Conservation (phyloP, 2,329 filamentous ascomycete genomes). For the Scolecobasidium constrictum region DNA sequence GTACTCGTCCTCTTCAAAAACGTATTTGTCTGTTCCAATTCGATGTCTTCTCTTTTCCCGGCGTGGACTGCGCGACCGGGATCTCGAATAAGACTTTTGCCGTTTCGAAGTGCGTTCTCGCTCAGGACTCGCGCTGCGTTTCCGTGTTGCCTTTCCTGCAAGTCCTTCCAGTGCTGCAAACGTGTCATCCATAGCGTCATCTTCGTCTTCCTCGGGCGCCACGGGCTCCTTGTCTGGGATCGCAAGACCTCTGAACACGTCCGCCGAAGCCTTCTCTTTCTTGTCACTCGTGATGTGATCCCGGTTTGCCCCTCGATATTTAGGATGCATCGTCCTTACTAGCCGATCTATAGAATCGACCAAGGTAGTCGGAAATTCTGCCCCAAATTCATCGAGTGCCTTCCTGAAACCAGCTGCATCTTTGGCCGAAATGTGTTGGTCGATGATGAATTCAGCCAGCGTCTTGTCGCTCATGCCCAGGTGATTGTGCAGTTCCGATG, state of each 20-base stretch:
- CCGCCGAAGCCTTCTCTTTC: slow-evolving; percentile 55
- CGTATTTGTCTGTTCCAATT: slow-evolving; percentile 31
- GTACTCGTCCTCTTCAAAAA: slow-evolving; percentile 52
- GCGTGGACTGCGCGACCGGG: slow-evolving; percentile 27
- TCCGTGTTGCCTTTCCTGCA: slow-evolving; percentile 50
- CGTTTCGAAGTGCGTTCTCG: slow-evolving; percentile 31
- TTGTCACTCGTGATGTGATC: slow-evolving; percentile 29
- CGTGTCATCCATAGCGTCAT: slow-evolving; percentile 78
- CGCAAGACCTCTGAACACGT: slow-evolving; percentile 82
- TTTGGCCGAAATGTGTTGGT: slow-evolving; percentile 68
- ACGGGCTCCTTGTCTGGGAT: slow-evolving; percentile 61
- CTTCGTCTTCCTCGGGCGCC: slow-evolving; percentile 38
- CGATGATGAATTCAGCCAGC: slow-evolving; percentile 91
- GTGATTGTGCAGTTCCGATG: slow-evolving; percentile 89
- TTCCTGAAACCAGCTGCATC: slow-evolving; percentile 63
- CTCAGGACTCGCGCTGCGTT: slow-evolving; percentile 50
- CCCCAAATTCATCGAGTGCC: slow-evolving; percentile 64
- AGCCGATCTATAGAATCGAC: slow-evolving; percentile 86
- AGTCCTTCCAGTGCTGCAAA: slow-evolving; percentile 83
- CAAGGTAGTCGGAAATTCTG: slow-evolving; percentile 75
- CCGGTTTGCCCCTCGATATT: slow-evolving; percentile 51
- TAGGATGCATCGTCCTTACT: slow-evolving; percentile 81
- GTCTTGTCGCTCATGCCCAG: slow-evolving; percentile 87
- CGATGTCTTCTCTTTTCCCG: slow-evolving; percentile 18
- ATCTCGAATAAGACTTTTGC: slow-evolving; percentile 37